These are phyloP conservation scores for Alectoria sarmentosa DNA, from an alignment of 495 filamentous ascomycete species.

Conservation along the genomic window DNA sequence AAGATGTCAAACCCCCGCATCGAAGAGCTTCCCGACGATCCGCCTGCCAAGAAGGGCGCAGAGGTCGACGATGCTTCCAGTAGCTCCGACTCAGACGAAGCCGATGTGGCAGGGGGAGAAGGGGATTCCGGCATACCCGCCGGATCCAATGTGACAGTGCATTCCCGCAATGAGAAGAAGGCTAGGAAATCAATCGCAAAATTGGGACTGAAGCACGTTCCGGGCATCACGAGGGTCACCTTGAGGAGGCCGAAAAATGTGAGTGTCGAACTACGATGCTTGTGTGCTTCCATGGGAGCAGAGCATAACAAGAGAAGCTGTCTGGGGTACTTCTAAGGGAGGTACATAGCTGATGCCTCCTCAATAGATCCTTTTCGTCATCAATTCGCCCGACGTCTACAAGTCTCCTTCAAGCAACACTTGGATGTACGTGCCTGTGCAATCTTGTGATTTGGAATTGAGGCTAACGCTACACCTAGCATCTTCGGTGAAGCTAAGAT, in stretches of 20 bases:
- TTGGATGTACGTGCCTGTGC: slow-evolving; percentile 70
- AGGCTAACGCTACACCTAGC: slow-evolving; percentile 41
- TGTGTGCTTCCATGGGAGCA: background rate
- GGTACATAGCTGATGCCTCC: slow-evolving; percentile 25
- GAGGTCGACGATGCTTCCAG: slow-evolving; percentile 72
- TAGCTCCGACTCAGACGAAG: slow-evolving; percentile 64
- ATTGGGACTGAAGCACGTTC: slow-evolving; percentile 91
- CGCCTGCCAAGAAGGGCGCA: slow-evolving; percentile 61
- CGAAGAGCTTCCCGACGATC: slow-evolving; percentile 93
- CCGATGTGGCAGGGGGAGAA: slow-evolving; percentile 55
- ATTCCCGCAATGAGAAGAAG: slow-evolving; percentile 99
- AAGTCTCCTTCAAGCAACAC: slow-evolving; percentile 97
- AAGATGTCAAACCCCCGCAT: slow-evolving; percentile 95
- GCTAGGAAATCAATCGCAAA: slow-evolving; percentile 97
- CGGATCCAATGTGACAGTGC: slow-evolving; percentile 80
- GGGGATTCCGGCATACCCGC: slow-evolving; percentile 66
- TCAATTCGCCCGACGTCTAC: slow-evolving; percentile 99
- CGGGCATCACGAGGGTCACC: slow-evolving; percentile 96
- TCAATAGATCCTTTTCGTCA: slow-evolving; percentile 90
- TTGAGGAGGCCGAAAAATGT: slow-evolving; percentile 98
- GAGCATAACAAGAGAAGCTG: background rate
- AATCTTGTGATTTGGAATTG: background rate
- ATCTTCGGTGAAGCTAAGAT: slow-evolving; percentile 99
- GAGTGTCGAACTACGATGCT: slow-evolving; percentile 35
- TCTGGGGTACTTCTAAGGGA: background rate